Conservation (phyloP, 2,329 filamentous ascomycete species). For the Talaromyces atroroseus region DNA sequence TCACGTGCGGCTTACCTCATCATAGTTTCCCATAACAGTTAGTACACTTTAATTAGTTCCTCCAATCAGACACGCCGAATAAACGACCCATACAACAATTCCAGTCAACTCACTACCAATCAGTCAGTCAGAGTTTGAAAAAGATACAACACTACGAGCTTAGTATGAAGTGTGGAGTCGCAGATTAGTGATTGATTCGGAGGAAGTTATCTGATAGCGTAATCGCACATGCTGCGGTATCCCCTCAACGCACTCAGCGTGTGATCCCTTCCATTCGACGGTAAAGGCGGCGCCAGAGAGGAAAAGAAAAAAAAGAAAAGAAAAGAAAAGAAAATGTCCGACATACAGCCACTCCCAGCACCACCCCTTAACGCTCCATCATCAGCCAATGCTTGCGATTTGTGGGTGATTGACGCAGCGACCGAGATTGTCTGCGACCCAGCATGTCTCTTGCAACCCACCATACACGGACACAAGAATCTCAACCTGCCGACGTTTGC, state of each 20-base stretch:
- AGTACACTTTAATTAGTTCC: neutral
- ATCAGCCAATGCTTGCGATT: conserved; percentile 15
- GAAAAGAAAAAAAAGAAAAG: too few relatives aligned
- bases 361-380: conserved; percentile 14
- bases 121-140: too few relatives aligned
- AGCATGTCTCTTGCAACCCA: conserved; percentile 17
- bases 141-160: too few relatives aligned
- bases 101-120: too few relatives aligned
- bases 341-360: neutral
- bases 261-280: too few relatives aligned
- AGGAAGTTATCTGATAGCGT: too few relatives aligned
- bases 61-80: neutral
- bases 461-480: conserved; percentile 19
- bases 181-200: too few relatives aligned
- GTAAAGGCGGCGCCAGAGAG: too few relatives aligned
- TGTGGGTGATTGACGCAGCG: conserved; percentile 19
- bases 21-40: neutral
- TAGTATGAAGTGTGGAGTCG: too few relatives aligned
- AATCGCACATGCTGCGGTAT: too few relatives aligned
- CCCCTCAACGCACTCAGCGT: too few relatives aligned
- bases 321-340: neutral
- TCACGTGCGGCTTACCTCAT: neutral
- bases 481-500: conserved; percentile 21
- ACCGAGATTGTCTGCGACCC: conserved; percentile 19
- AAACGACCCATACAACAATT: too few relatives aligned